These are phyloP conservation scores for Betula pendula DNA, from an alignment of 306 rosid species.

Conservation along the genomic window DNA sequence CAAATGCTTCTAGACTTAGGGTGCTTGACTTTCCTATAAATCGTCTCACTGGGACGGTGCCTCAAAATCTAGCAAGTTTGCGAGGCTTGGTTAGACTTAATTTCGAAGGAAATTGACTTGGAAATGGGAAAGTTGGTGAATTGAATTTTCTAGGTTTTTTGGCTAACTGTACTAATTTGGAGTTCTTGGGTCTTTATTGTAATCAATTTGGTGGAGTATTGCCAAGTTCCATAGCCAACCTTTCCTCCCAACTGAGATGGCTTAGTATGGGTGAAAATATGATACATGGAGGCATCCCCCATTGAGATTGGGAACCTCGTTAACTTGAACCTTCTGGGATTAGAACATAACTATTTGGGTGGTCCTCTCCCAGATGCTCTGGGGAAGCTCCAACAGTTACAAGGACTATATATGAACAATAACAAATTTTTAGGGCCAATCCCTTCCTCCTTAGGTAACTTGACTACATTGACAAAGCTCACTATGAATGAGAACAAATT, in stretches of 20 bases:
- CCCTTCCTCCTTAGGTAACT: no score
- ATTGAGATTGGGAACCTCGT: constrained; percentile 33
- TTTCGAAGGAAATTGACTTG: no score
- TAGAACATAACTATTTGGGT: constrained; percentile 32
- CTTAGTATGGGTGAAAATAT: constrained; percentile 13
- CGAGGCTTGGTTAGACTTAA: no score
- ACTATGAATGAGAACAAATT: no score
- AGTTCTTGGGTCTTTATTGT: constrained; percentile 13
- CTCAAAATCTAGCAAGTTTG: no score
- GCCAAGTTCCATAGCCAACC: constrained; percentile 31
- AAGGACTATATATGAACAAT: constrained; percentile 9
- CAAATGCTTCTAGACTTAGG: no score
- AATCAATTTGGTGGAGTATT: constrained; percentile 43
- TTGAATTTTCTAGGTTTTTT: constrained; percentile 32
- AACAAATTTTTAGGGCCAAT: constrained; percentile 36
- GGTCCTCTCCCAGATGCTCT: constrained; percentile 31
- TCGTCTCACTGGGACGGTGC: no score
- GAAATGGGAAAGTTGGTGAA: no score
- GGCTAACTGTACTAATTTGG: constrained; percentile 33
- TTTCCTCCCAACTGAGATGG: constrained; percentile 22
- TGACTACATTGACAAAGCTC: no score
- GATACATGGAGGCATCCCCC: constrained; percentile 37
- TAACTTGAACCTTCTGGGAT: constrained; percentile 19
- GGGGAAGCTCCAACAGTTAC: constrained; percentile 33
- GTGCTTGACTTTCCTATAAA: no score